A percentile compares a stretch with the other conserved stretches of the same genome.
These are phyloP conservation scores for Tribonema minus DNA, from an alignment of 108 stramenopile genomes.

Conservation along the genomic window DNA sequence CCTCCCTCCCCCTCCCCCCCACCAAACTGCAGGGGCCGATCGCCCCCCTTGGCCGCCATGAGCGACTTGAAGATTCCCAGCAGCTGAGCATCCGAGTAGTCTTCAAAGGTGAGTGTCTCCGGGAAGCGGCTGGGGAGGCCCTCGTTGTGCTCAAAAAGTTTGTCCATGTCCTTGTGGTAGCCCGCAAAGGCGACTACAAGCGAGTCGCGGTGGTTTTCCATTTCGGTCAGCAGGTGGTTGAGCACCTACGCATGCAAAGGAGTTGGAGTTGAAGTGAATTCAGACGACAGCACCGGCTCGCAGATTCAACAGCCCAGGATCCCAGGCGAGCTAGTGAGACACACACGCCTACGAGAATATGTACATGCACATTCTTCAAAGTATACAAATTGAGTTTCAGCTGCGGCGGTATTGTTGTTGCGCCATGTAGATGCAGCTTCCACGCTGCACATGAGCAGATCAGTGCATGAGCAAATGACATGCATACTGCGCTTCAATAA, in stretches of 20 bases:
- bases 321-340: not conserved
- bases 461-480: too few species aligned
- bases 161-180: slow-evolving; percentile 50
- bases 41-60: slow-evolving; percentile 1
- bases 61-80: slow-evolving; percentile 9
- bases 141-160: slow-evolving; percentile 43
- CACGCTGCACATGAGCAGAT: too few species aligned
- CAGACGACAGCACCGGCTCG: too few species aligned
- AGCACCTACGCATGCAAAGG: too few species aligned
- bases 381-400: not conserved
- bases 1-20: not conserved
- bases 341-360: not conserved
- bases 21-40: not conserved
- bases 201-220: slow-evolving; percentile 48
- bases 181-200: slow-evolving; percentile 43
- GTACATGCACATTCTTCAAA: not conserved
- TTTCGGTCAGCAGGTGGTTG: slow-evolving; percentile 40
- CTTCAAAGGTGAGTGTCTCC: slow-evolving; percentile 11
- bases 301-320: too few species aligned
- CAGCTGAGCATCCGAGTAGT: slow-evolving; percentile 34
- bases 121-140: slow-evolving; percentile 44
- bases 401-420: not conserved
- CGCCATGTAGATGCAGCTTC: too few species aligned
- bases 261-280: too few species aligned
- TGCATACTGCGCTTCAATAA: too few species aligned